Evolutionary conservation across 768 basidiomycete genomes (phyloP).

Genomic region (Lentinula aciculospora): DNA sequence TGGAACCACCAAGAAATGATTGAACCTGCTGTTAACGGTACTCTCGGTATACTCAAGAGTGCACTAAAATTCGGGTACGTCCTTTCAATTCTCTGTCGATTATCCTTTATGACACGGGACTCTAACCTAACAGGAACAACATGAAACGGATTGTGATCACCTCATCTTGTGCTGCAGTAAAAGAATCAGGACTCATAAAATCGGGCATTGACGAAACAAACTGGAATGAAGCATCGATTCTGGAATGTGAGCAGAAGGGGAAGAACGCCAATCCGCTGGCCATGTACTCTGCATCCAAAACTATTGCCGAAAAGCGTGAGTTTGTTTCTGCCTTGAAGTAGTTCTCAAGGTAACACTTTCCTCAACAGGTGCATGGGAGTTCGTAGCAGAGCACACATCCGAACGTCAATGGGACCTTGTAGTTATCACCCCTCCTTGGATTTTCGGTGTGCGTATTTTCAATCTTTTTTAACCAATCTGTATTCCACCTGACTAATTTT

Average conservation of each 20-base stretch:
- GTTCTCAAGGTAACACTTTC: not conserved
- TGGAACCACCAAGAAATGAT: slow-evolving; percentile 42
- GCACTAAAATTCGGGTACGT: slow-evolving; percentile 30
- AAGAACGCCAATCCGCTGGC: slow-evolving; percentile 23
- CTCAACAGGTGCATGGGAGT: slow-evolving; percentile 36
- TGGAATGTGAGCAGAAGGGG: slow-evolving; percentile 34
- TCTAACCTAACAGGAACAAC: slow-evolving; percentile 22
- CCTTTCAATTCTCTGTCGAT: not conserved
- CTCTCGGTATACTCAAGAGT: slow-evolving; percentile 38
- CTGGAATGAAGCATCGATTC: slow-evolving; percentile 41
- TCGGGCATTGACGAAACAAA: slow-evolving; percentile 27
- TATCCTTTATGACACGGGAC: not conserved
- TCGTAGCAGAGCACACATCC: slow-evolving; percentile 29
- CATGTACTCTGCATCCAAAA: slow-evolving; percentile 44
- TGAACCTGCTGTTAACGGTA: slow-evolving; percentile 52
- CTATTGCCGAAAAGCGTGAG: slow-evolving; percentile 35
- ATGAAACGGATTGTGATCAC: slow-evolving; percentile 54
- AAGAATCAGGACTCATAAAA: slow-evolving; percentile 10
- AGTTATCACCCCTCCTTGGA: slow-evolving; percentile 47
- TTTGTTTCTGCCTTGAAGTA: not conserved
- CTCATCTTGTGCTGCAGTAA: slow-evolving; percentile 39
- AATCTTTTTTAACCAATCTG: not conserved
- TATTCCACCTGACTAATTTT: not conserved
- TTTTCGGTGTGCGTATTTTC: slow-evolving; percentile 22
- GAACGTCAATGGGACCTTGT: slow-evolving; percentile 47